Percentiles rank a stretch among this genome's conserved stretches.
phyloP scores from a whole-genome alignment of 306 rosid genomes.

The Ochetophila trinervis region DNA sequence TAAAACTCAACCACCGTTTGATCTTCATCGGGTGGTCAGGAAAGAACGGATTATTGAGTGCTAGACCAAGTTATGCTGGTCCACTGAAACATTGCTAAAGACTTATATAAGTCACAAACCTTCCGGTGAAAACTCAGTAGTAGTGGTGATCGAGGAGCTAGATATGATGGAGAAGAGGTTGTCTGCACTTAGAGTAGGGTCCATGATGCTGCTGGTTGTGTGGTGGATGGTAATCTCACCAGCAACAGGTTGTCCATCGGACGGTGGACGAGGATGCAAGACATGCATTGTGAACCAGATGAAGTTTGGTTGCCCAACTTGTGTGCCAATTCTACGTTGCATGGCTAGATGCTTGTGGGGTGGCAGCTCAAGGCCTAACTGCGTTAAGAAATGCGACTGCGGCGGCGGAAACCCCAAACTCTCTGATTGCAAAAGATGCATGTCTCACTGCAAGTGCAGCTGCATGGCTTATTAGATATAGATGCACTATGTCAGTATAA shows the following conservation, averaged over 20 bases:
- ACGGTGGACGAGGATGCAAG: slow-evolving; percentile 44
- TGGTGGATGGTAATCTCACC: slow-evolving; percentile 30
- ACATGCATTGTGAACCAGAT: slow-evolving; percentile 56
- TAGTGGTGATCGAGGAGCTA: neutral
- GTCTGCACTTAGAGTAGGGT: slow-evolving; percentile 6
- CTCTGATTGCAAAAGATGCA: slow-evolving; percentile 72
- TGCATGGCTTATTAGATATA: slow-evolving; percentile 33
- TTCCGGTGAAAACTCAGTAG: neutral
- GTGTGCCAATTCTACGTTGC: slow-evolving; percentile 62
- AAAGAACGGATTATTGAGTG: neutral
- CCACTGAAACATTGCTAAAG: neutral
- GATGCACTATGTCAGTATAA: too few species aligned
- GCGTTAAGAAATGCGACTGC: slow-evolving; percentile 50
- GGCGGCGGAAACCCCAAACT: slow-evolving; percentile 41
- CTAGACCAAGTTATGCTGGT: neutral
- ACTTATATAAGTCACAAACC: slow-evolving; percentile 8
- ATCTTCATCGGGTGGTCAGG: slow-evolving; percentile 8
- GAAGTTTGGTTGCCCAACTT: slow-evolving; percentile 53
- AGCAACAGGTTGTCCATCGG: slow-evolving; percentile 36
- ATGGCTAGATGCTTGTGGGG: slow-evolving; percentile 85
- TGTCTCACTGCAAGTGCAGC: slow-evolving; percentile 75
- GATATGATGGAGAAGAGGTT: slow-evolving; percentile 23
- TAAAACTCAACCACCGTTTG: slow-evolving; percentile 14
- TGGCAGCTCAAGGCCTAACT: slow-evolving; percentile 45
- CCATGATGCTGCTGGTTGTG: slow-evolving; percentile 25